Base-by-base conservation (phyloP, 2,329 filamentous ascomycete genomes). In the Fusarium poae region DNA sequence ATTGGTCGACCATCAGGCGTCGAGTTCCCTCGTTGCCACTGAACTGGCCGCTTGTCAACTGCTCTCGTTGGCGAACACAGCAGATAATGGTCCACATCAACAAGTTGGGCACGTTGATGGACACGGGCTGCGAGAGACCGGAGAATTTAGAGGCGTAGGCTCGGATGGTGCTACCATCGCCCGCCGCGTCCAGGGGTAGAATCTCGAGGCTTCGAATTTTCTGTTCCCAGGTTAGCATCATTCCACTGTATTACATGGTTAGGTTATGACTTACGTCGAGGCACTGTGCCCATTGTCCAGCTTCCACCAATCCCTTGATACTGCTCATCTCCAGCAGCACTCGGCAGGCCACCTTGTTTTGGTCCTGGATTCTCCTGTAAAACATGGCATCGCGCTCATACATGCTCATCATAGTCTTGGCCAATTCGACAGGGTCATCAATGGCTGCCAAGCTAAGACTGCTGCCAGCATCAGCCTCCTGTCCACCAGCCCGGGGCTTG, bases 11-110 rank as follows among this genome's bases (percentile, higher is more conserved):
- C 80, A 93, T 86, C 78, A 83, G 81, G 77, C 81, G 84, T 76
- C 85, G 84, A 68, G 85, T 91, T 57, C 86, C 86, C 75, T 89
- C 88, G 79, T 91, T 91, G 67, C 88, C 91, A 72, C 91, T 93
- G 79, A 91, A 97, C 72, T 91, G 87, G 29, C 90, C 89, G 61
- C 84, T 86, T 57, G 86, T 85, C 46, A 97, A 85, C 65, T 89
- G 83, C 72, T 92, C 90, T 66, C 92, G 88, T 79, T 97, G 91
- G 58, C 89, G 87, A 50, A 91, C 90, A 79, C 94, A 97, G 81
- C 92, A 94, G 42, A 91, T 87, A 71, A 99, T 93, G 50, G 93
- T 93, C 96, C 96, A 98, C 82, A 97, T 91, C 67, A 99, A 86
- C 66, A 98, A 85, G 79, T 95, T 93, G 20, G 95, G 95, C 73